Conservation (phyloP, 257 asterid genomes). For the Nicotiana otophora region DNA sequence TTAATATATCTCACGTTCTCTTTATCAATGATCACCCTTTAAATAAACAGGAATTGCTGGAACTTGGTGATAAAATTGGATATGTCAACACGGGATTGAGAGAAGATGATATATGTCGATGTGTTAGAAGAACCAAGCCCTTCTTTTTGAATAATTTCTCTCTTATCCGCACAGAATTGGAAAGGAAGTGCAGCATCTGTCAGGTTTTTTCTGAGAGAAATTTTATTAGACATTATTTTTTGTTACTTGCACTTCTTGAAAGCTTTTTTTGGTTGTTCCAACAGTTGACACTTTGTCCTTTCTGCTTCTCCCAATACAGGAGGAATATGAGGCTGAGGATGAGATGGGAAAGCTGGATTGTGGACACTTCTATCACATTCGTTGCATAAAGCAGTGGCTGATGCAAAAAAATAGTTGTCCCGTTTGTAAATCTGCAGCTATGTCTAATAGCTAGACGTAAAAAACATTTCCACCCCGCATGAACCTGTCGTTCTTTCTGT, state of each 20-base stretch:
- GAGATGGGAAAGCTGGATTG: slow-evolving; percentile 77
- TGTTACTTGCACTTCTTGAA: not conserved
- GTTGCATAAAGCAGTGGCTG: slow-evolving; percentile 95
- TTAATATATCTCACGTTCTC: not conserved
- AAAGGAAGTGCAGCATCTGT: slow-evolving; percentile 80
- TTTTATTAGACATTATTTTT: not conserved
- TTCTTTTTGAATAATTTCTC: slow-evolving; percentile 20
- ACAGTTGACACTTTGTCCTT: not conserved
- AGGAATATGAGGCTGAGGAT: slow-evolving; percentile 65
- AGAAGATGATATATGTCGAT: slow-evolving; percentile 60
- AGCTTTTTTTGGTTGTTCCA: not conserved
- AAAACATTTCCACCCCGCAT: not conserved
- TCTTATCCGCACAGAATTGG: slow-evolving; percentile 42
- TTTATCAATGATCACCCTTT: not conserved
- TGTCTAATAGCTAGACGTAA: slow-evolving; percentile 10
- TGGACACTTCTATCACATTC: slow-evolving; percentile 70
- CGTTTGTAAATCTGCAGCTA: slow-evolving; percentile 65
- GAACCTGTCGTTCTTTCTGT: slow-evolving; percentile 20
- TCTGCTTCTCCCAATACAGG: slow-evolving; percentile 31
- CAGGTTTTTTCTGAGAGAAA: slow-evolving; percentile 42
- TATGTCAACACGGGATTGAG: slow-evolving; percentile 82
- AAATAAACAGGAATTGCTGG: slow-evolving; percentile 67
- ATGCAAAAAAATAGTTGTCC: slow-evolving; percentile 72
- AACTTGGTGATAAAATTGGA: slow-evolving; percentile 90
- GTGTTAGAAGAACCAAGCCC: slow-evolving; percentile 54